These are phyloP conservation scores for Eucalyptus rudis DNA, from an alignment of 345 rosid genomes.

Conservation along the genomic window DNA sequence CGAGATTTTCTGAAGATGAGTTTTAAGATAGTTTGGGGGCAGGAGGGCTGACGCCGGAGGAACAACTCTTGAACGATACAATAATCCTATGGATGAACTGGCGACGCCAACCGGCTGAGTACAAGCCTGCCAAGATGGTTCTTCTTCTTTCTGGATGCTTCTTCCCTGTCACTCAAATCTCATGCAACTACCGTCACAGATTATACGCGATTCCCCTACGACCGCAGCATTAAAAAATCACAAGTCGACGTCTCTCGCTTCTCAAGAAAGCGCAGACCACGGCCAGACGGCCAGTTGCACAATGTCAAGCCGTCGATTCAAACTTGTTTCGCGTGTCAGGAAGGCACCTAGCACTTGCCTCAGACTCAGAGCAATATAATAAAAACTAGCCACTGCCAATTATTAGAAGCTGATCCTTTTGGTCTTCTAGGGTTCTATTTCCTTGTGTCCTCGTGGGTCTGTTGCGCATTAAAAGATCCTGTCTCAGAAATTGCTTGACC, in stretches of 20 bases:
- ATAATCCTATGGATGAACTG: background rate
- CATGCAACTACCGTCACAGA: background rate
- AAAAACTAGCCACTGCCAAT: background rate
- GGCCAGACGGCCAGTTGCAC: background rate
- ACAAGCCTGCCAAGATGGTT: background rate
- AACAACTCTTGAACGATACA: background rate
- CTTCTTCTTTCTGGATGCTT: background rate
- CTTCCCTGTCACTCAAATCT: background rate
- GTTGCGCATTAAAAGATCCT: background rate
- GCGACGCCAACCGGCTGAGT: background rate
- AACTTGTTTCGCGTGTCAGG: background rate
- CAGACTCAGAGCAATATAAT: background rate
- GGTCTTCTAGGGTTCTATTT: background rate
- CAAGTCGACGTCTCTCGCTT: background rate
- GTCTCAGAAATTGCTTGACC: background rate
- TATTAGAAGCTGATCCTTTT: background rate
- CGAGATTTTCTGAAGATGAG: background rate
- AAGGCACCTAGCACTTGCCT: background rate
- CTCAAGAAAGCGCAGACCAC: background rate
- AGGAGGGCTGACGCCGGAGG: background rate
- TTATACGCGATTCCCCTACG: background rate
- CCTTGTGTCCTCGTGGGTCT: background rate
- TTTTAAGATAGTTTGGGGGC: background rate
- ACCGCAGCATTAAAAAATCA: background rate
- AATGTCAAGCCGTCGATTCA: background rate